Evolutionary conservation across 257 asterid species (phyloP).

Genomic region (Paraleonurus japonicus): DNA sequence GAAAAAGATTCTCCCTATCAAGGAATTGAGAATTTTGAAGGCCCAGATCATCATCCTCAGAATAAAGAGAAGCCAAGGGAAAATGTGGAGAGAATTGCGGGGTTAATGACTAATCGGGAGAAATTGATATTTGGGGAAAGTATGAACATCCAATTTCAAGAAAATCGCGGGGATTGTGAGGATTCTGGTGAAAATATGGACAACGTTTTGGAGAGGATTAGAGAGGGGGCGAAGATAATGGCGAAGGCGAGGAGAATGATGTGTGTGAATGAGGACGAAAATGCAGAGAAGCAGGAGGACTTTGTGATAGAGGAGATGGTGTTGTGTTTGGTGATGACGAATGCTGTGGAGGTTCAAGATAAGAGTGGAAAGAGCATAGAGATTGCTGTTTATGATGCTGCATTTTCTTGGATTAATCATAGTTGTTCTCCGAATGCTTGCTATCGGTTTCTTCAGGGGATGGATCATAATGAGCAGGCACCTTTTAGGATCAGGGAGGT

Average conservation of each 20-base stretch:
- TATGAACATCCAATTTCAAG: not conserved
- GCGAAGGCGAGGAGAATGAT: conserved; percentile 38
- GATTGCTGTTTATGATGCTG: conserved; percentile 58
- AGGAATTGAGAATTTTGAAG: not conserved
- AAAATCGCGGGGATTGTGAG: not conserved
- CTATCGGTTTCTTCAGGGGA: conserved; percentile 41
- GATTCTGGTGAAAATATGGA: not conserved
- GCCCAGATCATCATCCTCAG: not conserved
- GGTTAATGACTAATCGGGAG: conserved; percentile 68
- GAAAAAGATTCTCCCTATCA: not conserved
- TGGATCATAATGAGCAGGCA: not conserved
- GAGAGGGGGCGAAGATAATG: conserved; percentile 47
- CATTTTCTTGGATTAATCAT: conserved; percentile 84
- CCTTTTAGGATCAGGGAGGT: conserved; percentile 31
- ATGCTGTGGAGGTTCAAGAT: conserved; percentile 70
- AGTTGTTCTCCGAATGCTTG: conserved; percentile 83
- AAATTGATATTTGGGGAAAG: conserved; percentile 19
- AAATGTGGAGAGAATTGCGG: conserved; percentile 49
- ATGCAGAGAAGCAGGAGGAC: not conserved
- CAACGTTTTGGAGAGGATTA: conserved; percentile 34
- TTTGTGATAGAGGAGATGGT: conserved; percentile 45
- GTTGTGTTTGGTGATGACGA: conserved; percentile 67
- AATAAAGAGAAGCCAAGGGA: not conserved
- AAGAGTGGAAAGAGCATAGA: conserved; percentile 52
- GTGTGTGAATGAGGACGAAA: conserved; percentile 3